Conservation (phyloP, 306 rosid genomes). For the Casuarina cunninghamiana region DNA sequence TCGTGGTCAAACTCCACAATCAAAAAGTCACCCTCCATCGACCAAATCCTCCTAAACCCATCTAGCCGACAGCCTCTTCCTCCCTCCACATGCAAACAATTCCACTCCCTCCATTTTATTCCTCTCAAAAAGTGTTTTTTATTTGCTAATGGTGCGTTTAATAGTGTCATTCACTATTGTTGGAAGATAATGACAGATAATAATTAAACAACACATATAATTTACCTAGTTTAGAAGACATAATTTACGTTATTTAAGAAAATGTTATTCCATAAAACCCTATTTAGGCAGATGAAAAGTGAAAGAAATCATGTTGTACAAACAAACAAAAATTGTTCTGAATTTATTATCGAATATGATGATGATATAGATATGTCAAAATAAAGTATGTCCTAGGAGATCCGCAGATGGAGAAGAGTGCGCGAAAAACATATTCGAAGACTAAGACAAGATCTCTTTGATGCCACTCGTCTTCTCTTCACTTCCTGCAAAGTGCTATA, state of each 20-base stretch:
- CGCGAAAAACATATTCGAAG: constrained; percentile 36
- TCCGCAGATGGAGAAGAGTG: constrained; percentile 23
- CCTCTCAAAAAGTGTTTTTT: not conserved
- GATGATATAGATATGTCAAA: constrained; percentile 52
- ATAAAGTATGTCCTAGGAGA: constrained; percentile 59
- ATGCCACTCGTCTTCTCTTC: constrained; percentile 60
- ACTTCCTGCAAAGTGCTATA: constrained; percentile 29
- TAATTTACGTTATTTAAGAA: too few species aligned
- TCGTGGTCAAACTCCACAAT: constrained; percentile 64
- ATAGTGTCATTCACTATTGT: too few species aligned
- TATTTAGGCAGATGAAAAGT: not conserved
- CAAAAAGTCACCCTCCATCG: constrained; percentile 27
- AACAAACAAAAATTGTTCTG: constrained; percentile 45
- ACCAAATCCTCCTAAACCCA: constrained; percentile 32
- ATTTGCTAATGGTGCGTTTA: not conserved
- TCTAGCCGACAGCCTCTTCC: constrained; percentile 53
- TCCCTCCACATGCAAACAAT: constrained; percentile 63
- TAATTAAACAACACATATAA: too few species aligned
- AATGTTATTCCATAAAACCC: too few species aligned
- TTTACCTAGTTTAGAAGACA: too few species aligned
- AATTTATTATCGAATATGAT: constrained; percentile 53
- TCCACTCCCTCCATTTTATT: constrained; percentile 7
- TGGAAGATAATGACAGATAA: too few species aligned
- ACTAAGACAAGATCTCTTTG: constrained; percentile 23
- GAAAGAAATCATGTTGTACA: constrained; percentile 22